Evolutionary conservation across 2,329 filamentous ascomycete species (phyloP).

Genomic region (Pseudogymnoascus sp.): DNA sequence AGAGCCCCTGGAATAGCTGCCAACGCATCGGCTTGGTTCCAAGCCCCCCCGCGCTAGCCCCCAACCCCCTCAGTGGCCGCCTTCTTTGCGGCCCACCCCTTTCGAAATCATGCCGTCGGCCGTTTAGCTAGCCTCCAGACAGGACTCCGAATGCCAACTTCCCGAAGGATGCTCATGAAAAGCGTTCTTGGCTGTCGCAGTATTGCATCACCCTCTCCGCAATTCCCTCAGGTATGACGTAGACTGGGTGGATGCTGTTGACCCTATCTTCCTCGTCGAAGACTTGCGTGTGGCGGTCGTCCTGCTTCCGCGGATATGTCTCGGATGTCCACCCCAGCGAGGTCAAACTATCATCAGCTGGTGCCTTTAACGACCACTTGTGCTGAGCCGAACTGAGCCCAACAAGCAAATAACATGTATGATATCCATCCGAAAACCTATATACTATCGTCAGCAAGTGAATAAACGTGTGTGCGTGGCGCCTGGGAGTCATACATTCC

Average conservation of each 20-base stretch:
- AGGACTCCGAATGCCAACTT: not conserved
- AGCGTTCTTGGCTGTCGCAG: constrained; percentile 24
- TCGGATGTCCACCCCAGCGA: constrained; percentile 34
- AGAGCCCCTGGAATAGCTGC: constrained; percentile 4
- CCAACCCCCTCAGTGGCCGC: constrained; percentile 8
- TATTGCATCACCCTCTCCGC: constrained; percentile 26
- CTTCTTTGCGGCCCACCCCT: constrained; percentile 5
- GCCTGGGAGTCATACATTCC: constrained; percentile 52
- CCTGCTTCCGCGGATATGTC: constrained; percentile 30
- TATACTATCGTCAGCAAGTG: constrained; percentile 10
- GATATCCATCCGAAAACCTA: constrained; percentile 77
- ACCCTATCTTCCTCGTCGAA: constrained; percentile 67
- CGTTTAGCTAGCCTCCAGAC: not conserved
- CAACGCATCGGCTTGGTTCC: constrained; percentile 3
- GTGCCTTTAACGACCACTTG: constrained; percentile 42
- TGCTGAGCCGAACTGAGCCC: constrained; percentile 80
- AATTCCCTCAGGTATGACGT: constrained; percentile 64
- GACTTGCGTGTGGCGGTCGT: constrained; percentile 46
- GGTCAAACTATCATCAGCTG: constrained; percentile 22
- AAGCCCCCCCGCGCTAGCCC: not conserved
- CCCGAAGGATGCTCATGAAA: constrained; percentile 16
- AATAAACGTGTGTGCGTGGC: constrained; percentile 7
- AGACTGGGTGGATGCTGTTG: constrained; percentile 70
- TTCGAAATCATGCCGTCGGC: not conserved
- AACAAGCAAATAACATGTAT: constrained; percentile 84